Base-by-base conservation (phyloP, 305 asterid species). In the Fraxinus nigra region DNA sequence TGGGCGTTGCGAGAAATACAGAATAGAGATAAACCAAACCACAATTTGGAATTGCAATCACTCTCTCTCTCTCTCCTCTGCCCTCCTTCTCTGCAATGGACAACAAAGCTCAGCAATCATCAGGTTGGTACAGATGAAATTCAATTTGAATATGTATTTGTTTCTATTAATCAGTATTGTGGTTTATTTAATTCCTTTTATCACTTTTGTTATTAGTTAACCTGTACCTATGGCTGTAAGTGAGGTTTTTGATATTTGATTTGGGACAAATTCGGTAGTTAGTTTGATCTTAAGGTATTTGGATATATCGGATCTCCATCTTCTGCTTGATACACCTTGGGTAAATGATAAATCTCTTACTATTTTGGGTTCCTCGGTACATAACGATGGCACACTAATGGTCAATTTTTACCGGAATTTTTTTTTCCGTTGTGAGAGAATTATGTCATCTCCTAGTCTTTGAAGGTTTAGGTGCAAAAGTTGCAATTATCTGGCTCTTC, bases 51-150 rank as follows among this genome's bases (percentile, higher is more conserved):
- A 72, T 72, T 38, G 75, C 84, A 87, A 35, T 61, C 73, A 8
- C 74, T 33, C 34, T 65, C 78, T 75, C 7, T 54, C 63, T 46
- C 75, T 72, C 73, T 8, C 7, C 69, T n/a, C 78, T 24, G 3
- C 56, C 70, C 28, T 18, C 65, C n/a, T 20, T 9, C 11, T 56
- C 82, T 77, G 28, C 14, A 40, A 90, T 90, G 93, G 91, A 87
- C 85, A 88, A 87, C 81, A 84, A 72, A 82, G 84, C 82, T 7
- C 90, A 87, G 76, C 61, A 72, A 7, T 72, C 88, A 33, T 38
- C 92, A 85, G 92, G 93, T 90, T 76, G 34, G 30, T 77, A 74
- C 80, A 2, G 35, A 78, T 59, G n/a, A 20, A 7, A 32, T 82
- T 79, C 51, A 26, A 69, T 35, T 80, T 61, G 6, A 1, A 33